phyloP scores from a whole-genome alignment of 225 moss, liverwort and hornwort genomes.

The Antitrichia curtipendula region DNA sequence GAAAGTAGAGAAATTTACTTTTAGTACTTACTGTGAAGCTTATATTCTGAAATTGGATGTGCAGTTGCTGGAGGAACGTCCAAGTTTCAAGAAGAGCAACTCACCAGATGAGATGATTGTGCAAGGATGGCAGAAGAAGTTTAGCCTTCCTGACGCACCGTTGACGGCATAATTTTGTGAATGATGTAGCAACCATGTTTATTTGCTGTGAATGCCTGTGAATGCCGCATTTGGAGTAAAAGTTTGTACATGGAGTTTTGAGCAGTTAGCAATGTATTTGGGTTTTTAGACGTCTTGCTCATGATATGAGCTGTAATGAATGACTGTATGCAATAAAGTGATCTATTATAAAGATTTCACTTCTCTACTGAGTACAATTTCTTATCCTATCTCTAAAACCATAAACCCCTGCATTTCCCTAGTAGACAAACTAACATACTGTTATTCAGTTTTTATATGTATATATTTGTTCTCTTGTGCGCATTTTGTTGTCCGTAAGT shows the following conservation, averaged over 20 bases:
- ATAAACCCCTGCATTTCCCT: background rate
- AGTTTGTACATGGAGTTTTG: background rate
- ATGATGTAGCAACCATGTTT: background rate
- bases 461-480: background rate
- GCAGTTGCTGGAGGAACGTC: conserved; percentile 47
- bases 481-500: no score
- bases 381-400: no score
- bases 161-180: background rate
- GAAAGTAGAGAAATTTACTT: background rate
- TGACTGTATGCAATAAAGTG: background rate
- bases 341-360: background rate
- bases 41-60: background rate
- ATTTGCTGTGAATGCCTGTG: background rate
- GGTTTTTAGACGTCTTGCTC: background rate
- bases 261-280: background rate
- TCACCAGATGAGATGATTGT: conserved; percentile 67
- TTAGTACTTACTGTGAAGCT: background rate
- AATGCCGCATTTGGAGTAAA: background rate
- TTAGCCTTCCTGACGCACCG: conserved; percentile 17
- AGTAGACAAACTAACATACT: background rate
- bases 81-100: conserved; percentile 69
- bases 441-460: background rate
- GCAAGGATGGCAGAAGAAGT: conserved; percentile 84
- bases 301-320: background rate
- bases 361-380: background rate